Conservation (phyloP, 2,329 filamentous ascomycete species). For the Penicillium sp. region DNA sequence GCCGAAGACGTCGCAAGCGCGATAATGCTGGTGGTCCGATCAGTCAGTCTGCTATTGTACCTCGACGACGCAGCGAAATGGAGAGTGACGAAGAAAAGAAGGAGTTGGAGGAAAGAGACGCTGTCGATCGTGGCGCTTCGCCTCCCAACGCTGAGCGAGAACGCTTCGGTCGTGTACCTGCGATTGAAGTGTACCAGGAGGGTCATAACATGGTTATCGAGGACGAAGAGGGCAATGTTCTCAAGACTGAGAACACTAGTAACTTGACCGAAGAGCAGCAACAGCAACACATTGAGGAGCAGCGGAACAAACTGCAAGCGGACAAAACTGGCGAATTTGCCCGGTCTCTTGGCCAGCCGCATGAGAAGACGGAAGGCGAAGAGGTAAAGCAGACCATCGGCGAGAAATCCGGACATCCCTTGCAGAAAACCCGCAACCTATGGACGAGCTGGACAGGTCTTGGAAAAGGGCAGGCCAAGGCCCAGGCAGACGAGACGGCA, state of each 20-base stretch:
- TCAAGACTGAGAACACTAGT: constrained; percentile 56
- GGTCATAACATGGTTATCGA: constrained; percentile 74
- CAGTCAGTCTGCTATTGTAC: constrained; percentile 81
- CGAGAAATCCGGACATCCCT: constrained; percentile 31
- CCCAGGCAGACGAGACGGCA: constrained; percentile 26
- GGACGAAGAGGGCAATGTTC: constrained; percentile 78
- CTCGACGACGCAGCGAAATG: constrained; percentile 44
- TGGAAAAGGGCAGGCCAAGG: constrained; percentile 31
- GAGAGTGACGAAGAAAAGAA: constrained; percentile 21
- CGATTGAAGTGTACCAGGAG: constrained; percentile 71
- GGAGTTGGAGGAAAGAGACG: constrained; percentile 25
- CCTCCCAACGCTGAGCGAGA: constrained; percentile 32
- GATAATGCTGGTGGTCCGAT: constrained; percentile 85
- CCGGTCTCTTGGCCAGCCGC: constrained; percentile 42
- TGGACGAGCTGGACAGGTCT: constrained; percentile 44
- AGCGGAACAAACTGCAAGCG: constrained; percentile 50
- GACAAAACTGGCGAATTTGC: constrained; percentile 45
- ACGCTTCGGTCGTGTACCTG: constrained; percentile 32
- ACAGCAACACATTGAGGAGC: constrained; percentile 51
- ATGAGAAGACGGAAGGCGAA: constrained; percentile 42
- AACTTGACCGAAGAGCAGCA: constrained; percentile 52
- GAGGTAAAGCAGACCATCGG: constrained; percentile 38
- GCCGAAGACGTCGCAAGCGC: constrained; percentile 59
- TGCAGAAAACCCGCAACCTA: constrained; percentile 42
- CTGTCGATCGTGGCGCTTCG: constrained; percentile 36